phyloP scores from a whole-genome alignment of 1,139 yeast species.

The Saccharomyces hybrid region DNA sequence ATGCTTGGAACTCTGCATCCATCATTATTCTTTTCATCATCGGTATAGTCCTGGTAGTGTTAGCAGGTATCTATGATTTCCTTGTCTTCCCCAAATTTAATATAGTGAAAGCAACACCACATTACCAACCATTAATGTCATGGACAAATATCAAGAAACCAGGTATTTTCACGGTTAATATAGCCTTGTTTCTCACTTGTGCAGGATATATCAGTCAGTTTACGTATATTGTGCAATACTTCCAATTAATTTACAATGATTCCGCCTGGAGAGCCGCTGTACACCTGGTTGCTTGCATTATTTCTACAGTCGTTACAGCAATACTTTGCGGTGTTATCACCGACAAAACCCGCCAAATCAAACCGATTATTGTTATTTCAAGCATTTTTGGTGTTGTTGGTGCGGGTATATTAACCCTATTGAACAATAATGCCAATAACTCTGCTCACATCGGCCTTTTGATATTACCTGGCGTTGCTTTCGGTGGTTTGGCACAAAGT shows the following conservation, averaged over 20 bases:
- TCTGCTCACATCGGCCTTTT: constrained; percentile 44
- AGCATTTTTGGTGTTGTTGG: constrained; percentile 44
- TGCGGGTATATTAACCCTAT: constrained; percentile 41
- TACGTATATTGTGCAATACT: constrained; percentile 21
- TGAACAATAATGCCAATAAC: constrained; percentile 35
- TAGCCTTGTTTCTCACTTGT: constrained; percentile 15
- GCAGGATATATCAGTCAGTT: constrained; percentile 14
- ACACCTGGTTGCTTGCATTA: constrained; percentile 46
- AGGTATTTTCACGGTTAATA: constrained; percentile 16
- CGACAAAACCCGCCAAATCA: constrained; percentile 41
- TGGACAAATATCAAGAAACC: constrained; percentile 14
- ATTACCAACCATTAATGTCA: constrained; percentile 19
- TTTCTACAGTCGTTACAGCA: constrained; percentile 45
- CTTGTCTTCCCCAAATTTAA: constrained; percentile 11
- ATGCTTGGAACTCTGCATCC: constrained; percentile 47
- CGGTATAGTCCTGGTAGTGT: constrained; percentile 41
- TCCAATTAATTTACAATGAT: constrained; percentile 18
- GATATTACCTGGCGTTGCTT: constrained; percentile 47
- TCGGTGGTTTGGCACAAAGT: constrained; percentile 50
- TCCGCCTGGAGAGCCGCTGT: constrained; percentile 51
- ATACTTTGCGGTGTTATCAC: constrained; percentile 41
- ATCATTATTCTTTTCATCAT: constrained; percentile 47
- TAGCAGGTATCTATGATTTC: constrained; percentile 35
- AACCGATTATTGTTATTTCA: constrained; percentile 41
- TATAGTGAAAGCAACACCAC: constrained; percentile 7